A percentile compares a stretch with the other conserved stretches of the same genome.
These are phyloP conservation scores for Cyclanthera cordifolia DNA, from an alignment of 306 rosid species.

Conservation along the genomic window DNA sequence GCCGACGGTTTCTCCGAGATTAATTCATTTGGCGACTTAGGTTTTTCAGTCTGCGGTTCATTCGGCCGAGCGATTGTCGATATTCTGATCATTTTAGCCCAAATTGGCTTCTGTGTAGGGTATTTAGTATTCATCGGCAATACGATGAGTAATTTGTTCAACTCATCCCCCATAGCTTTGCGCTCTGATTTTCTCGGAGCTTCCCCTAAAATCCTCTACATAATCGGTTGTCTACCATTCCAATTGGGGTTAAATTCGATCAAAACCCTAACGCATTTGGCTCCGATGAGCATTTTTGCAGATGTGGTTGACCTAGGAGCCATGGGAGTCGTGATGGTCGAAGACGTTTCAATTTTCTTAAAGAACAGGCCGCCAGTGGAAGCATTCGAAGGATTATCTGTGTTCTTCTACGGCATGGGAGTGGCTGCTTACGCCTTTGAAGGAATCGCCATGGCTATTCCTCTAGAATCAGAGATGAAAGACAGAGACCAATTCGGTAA, in stretches of 20 bases:
- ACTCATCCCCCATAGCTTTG: conserved; percentile 11
- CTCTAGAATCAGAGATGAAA: conserved; percentile 42
- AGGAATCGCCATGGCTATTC: conserved; percentile 44
- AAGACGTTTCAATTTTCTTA: conserved; percentile 22
- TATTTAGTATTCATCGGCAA: conserved; percentile 41
- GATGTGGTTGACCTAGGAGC: conserved; percentile 46
- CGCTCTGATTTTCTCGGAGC: conserved; percentile 17
- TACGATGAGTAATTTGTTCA: conserved; percentile 26
- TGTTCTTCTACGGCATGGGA: conserved; percentile 38
- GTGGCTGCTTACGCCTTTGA: conserved; percentile 47
- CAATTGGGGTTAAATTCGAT: conserved; percentile 43
- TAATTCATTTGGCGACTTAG: conserved; percentile 44
- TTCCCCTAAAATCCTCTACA: conserved; percentile 33
- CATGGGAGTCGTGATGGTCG: conserved; percentile 36
- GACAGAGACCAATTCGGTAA: conserved; percentile 38
- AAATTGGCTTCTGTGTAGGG: conserved; percentile 43
- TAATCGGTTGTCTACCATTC: conserved; percentile 38
- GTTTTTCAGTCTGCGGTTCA: conserved; percentile 32
- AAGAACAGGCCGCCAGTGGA: conserved; percentile 17
- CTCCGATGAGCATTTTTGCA: conserved; percentile 44
- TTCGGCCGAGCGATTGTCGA: conserved; percentile 30
- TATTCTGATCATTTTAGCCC: conserved; percentile 31
- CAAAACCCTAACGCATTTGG: conserved; percentile 30
- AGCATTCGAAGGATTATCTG: conserved; percentile 24
- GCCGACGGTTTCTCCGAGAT: conserved; percentile 18